Percentiles rank a stretch among this genome's conserved stretches.
Evolutionary conservation across 208 protist genomes (phyloP).

Genomic region (Herpetomonas muscarum): DNA sequence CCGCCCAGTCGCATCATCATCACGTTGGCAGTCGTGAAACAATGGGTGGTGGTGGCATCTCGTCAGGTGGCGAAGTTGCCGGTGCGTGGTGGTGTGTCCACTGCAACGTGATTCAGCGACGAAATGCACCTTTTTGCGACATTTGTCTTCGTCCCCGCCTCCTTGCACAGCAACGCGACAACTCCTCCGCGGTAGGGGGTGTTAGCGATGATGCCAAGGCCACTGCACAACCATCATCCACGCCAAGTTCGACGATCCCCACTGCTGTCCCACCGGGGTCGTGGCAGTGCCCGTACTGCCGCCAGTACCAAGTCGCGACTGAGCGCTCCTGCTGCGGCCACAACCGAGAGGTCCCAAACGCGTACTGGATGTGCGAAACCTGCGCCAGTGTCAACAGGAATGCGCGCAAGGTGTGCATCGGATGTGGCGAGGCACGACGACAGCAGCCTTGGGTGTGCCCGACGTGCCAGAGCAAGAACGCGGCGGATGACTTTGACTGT

Average conservation of each 20-base stretch:
- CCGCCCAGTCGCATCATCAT: too few species aligned
- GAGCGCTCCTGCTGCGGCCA: conserved; percentile 49
- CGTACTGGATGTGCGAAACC: conserved; percentile 69
- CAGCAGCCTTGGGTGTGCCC: conserved; percentile 46
- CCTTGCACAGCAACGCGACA: conserved; percentile 11
- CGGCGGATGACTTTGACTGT: conserved; percentile 25
- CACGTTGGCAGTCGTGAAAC: too few species aligned
- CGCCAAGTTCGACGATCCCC: too few species aligned
- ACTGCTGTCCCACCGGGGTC: conserved; percentile 21
- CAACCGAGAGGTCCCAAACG: conserved; percentile 45
- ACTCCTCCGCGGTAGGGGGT: neutral
- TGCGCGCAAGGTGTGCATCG: conserved; percentile 48
- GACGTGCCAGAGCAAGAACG: conserved; percentile 41
- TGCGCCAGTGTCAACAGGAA: conserved; percentile 74
- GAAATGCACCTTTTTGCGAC: conserved; percentile 83
- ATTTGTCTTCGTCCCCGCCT: conserved; percentile 61
- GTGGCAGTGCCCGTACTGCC: conserved; percentile 84
- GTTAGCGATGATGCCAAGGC: conserved; percentile 4
- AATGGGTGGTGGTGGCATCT: too few species aligned
- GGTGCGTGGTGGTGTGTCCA: conserved; percentile 66
- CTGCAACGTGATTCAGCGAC: conserved; percentile 75
- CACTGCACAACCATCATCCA: too few species aligned
- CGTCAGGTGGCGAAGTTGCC: too few species aligned
- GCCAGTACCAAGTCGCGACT: conserved; percentile 25
- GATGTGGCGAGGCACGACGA: conserved; percentile 38